Percentiles rank a stretch among this genome's conserved stretches.
Conservation (phyloP, 805 yeast genomes). For the Saccharomycopsis guyanensis region DNA sequence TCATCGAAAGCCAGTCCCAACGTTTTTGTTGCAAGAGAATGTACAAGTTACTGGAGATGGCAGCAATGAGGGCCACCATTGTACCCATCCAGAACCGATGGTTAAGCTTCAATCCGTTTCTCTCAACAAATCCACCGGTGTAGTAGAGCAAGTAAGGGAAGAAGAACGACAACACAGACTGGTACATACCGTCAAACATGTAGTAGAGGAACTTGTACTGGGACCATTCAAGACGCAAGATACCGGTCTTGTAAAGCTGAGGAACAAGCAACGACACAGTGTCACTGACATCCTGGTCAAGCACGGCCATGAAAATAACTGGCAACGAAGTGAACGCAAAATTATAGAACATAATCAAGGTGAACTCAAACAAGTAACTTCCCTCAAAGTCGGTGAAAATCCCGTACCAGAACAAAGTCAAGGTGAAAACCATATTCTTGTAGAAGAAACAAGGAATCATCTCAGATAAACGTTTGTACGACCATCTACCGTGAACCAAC, state of each 20-base stretch:
- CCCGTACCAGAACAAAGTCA: conserved; percentile 74
- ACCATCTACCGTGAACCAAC: conserved; percentile 80
- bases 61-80: conserved; percentile 51
- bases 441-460: conserved; percentile 76
- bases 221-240: conserved; percentile 56
- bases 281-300: conserved; percentile 72
- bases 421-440: conserved; percentile 66
- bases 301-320: conserved; percentile 60
- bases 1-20: conserved; percentile 68
- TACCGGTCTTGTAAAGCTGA: conserved; percentile 61
- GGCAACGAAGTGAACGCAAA: conserved; percentile 78
- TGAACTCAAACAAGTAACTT: conserved; percentile 67
- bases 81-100: conserved; percentile 70
- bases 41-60: conserved; percentile 56
- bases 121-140: conserved; percentile 35
- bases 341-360: conserved; percentile 71
- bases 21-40: conserved; percentile 60
- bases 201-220: conserved; percentile 51
- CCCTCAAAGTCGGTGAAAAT: conserved; percentile 65
- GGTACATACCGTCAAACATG: conserved; percentile 64
- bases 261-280: conserved; percentile 61
- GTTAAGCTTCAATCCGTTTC: conserved; percentile 47
- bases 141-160: conserved; percentile 55
- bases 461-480: conserved; percentile 64
- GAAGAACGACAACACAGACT: conserved; percentile 60